Conservation (phyloP, 2,329 filamentous ascomycete genomes). For the Fusarium dimerum region DNA sequence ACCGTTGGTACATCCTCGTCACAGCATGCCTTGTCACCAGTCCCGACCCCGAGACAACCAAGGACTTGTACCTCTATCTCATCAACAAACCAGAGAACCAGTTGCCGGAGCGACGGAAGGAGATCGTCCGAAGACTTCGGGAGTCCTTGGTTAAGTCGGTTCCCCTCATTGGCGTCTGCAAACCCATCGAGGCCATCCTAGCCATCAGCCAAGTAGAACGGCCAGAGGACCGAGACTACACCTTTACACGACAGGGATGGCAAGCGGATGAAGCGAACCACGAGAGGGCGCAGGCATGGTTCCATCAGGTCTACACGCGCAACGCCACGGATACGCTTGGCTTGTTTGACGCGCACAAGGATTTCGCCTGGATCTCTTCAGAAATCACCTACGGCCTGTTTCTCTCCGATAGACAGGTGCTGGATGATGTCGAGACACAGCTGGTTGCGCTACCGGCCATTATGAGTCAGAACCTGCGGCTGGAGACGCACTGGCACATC, state of each 20-base stretch:
- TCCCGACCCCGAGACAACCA: conserved; percentile 18
- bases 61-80: conserved; percentile 26
- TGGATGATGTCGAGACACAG: conserved; percentile 56
- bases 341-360: conserved; percentile 38
- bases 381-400: conserved; percentile 62
- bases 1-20: conserved; percentile 21
- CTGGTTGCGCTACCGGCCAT: conserved; percentile 55
- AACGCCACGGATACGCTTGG: conserved; percentile 41
- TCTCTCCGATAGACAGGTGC: conserved; percentile 55
- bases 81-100: conserved; percentile 42
- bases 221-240: conserved; percentile 58
- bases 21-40: conserved; percentile 20
- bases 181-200: conserved; percentile 61
- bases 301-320: conserved; percentile 55
- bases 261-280: conserved; percentile 56
- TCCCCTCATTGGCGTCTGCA: conserved; percentile 61
- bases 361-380: conserved; percentile 51
- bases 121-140: conserved; percentile 51
- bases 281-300: conserved; percentile 55
- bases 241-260: conserved; percentile 57
- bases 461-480: conserved; percentile 57
- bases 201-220: conserved; percentile 52
- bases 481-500: conserved; percentile 56
- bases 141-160: conserved; percentile 62
- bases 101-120: conserved; percentile 45